Percentiles rank a stretch among this genome's conserved stretches.
These are phyloP conservation scores for Arctium lappa DNA, from an alignment of 129 eudicot genomes.

Conservation along the genomic window DNA sequence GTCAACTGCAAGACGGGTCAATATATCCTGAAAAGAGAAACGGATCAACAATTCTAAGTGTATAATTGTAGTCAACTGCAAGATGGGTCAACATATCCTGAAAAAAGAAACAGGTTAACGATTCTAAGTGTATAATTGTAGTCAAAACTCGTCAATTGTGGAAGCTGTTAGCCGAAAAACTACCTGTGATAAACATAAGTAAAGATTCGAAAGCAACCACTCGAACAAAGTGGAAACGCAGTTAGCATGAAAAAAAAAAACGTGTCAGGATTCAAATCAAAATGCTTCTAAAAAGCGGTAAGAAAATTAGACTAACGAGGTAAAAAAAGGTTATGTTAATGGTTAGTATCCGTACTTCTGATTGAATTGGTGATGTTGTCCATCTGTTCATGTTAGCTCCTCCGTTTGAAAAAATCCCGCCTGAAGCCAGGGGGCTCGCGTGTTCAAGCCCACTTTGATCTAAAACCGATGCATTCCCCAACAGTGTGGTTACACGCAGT, in stretches of 20 bases:
- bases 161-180: slow-evolving; percentile 62
- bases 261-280: slow-evolving; percentile 27
- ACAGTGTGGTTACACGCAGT: slow-evolving; percentile 98
- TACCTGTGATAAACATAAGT: slow-evolving; percentile 57
- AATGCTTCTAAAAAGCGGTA: slow-evolving; percentile 62
- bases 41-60: neutral
- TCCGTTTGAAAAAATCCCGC: slow-evolving; percentile 91
- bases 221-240: slow-evolving; percentile 34
- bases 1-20: slow-evolving; percentile 21
- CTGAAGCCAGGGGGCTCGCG: slow-evolving; percentile 99
- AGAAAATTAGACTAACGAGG: slow-evolving; percentile 61
- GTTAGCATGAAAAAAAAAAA: slow-evolving; percentile 54
- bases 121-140: slow-evolving; percentile 11
- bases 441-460: slow-evolving; percentile 99
- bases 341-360: slow-evolving; percentile 99
- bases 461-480: slow-evolving; percentile 99
- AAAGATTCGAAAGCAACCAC: slow-evolving; percentile 30
- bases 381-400: slow-evolving; percentile 98
- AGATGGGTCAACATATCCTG: slow-evolving; percentile 18
- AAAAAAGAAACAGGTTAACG: slow-evolving; percentile 17
- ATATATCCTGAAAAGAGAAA: slow-evolving; percentile 4
- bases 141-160: slow-evolving; percentile 32
- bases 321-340: slow-evolving; percentile 82
- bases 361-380: slow-evolving; percentile 77
- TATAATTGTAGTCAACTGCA: neutral